Base-by-base conservation (phyloP, 345 rosid species). In the Kandelia obovata region DNA sequence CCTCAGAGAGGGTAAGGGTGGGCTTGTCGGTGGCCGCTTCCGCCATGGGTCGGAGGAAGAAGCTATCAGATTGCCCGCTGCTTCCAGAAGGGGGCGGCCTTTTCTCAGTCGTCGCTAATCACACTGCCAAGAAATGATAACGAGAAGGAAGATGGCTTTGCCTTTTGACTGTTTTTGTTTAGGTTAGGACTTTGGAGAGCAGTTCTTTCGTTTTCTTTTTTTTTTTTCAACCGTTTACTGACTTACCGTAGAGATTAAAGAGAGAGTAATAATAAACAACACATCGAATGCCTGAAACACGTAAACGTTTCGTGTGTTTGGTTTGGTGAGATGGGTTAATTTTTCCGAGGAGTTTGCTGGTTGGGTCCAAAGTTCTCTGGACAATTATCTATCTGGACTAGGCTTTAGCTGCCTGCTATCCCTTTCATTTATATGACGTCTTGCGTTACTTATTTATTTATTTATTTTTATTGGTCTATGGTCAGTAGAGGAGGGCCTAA, bases 1-100 rank as follows among this genome's bases (percentile, higher is more conserved):
- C 98, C 92, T 91, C 92, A 5, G 87, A 77, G 21, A 94, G 86
- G 61, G 97, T 71, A 0, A 75, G 82, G 28, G 79, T 53, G 28
- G 68, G 75, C 21, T 74, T 71, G 74, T 75, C 30, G 21, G 68
- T 84, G 69, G 84, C 79, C 35, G 87, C 98, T 73, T 91, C 93
- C 98, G 89, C 89, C 76, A 75, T 13, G n/a, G 73, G 68, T 25
- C 31, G 25, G 35, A 64, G 67, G 75, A 79, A 34, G 69, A 74
- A 61, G 56, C 60, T 68, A 75, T 71, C 68, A 64, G 39, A 61
- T 75, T 67, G 73, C 52, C 62, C 34, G 68, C 20, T 74, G 53
- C 55, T 57, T 66, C n/a, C 15, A 53, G 72, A 56, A 69, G 59
- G 69, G 63, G 73, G 65, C 37, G 37, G 37, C 37, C 37, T 34